Evolutionary conservation across 768 basidiomycete genomes (phyloP), one percentile per base, ranked within the genome.

Genomic region (Lentinus brumalis): DNA sequence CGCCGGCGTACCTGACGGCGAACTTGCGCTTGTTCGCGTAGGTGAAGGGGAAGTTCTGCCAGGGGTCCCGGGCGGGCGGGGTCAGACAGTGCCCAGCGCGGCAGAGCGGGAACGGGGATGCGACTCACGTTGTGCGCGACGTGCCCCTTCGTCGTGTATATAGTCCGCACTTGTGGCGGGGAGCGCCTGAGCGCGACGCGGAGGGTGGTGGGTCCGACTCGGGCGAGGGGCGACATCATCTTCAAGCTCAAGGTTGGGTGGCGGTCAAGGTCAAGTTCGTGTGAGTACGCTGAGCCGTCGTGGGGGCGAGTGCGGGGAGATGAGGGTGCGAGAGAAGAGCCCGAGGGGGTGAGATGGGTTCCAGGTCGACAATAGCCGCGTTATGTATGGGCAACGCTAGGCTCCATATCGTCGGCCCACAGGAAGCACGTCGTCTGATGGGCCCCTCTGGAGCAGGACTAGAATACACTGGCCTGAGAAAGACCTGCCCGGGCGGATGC

Each of bases 1-100:
- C 82, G 5, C 68, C 61, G 31, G 68, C 57, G 56, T 84, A 62
- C 70, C 85, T 86, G 51, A 76, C 54, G 4, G 73, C 85, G 50
- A 71, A 75, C 42, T 66, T 56, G 30, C 58, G 53, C 61, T 64
- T 64, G 59, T 67, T 65, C 50, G 57, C 51, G 67, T 70, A 73
- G 21, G 52, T 56, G 70, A 75, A 75, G 15, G 74, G 74, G 56
- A 75, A 63, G 65, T 72, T 69, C 72, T 73, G 61, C 26, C n/a
- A 18, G 26, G 51, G 9, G 38, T 4, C 14, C 5, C 10, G 31
- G 38, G 21, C 16, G 39, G 30, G 39, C 29, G 56, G 12, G 7
- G 21, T 7, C n/a, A 18, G 46, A 12, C 11, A 40, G 26, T 10
- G 49, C 26, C 15, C 15, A 6, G 21, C 3, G 21, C 3, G 45